phyloP scores from a whole-genome alignment of 176 grass and related monocot genomes.

The Aegilops longissima region DNA sequence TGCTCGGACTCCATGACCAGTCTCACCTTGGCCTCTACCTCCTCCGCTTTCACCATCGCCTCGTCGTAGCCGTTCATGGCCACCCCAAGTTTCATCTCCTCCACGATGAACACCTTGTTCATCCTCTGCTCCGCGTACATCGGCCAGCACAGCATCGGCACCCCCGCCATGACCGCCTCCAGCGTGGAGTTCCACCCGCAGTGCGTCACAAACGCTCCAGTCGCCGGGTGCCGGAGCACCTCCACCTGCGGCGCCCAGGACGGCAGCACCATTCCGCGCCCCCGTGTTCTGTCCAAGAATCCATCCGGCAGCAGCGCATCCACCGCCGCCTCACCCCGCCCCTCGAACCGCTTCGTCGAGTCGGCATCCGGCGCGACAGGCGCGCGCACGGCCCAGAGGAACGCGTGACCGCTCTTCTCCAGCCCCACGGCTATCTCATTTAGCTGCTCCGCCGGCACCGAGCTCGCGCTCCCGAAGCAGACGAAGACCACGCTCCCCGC shows the following conservation, averaged over 20 bases:
- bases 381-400: constrained; percentile 68
- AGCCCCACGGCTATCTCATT: constrained; percentile 63
- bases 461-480: constrained; percentile 67
- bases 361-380: constrained; percentile 28
- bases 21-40: constrained; percentile 39
- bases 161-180: constrained; percentile 31
- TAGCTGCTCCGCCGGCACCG: constrained; percentile 47
- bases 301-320: constrained; percentile 53
- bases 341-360: constrained; percentile 45
- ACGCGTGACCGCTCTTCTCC: constrained; percentile 62
- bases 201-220: constrained; percentile 56
- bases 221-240: constrained; percentile 47
- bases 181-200: constrained; percentile 66
- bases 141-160: constrained; percentile 54
- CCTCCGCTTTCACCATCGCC: constrained; percentile 26
- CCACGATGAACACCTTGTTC: constrained; percentile 43
- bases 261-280: constrained; percentile 40
- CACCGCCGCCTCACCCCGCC: constrained; percentile 30
- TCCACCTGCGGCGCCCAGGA: constrained; percentile 68
- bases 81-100: constrained; percentile 26
- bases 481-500: constrained; percentile 56
- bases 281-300: constrained; percentile 45
- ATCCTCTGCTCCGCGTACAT: constrained; percentile 51
- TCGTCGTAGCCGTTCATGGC: constrained; percentile 43
- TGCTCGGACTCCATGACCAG: constrained; percentile 32